Percentiles rank a stretch among this genome's conserved stretches.
Evolutionary conservation across 306 rosid genomes (phyloP).

Genomic region (Benincasa hispida): DNA sequence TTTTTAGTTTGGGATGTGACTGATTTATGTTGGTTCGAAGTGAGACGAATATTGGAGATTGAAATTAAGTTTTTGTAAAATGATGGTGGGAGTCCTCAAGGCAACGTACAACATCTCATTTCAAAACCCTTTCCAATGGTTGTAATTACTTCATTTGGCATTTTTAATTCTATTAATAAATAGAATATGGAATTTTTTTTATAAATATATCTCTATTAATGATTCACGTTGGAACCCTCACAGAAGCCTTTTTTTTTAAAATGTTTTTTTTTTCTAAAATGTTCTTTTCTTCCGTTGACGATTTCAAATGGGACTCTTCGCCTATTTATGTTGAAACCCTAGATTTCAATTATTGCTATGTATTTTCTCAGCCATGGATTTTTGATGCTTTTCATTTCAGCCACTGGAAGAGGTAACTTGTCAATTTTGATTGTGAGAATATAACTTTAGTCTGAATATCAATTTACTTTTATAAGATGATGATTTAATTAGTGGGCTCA

Average conservation of each 20-base stretch:
- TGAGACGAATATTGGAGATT: not conserved
- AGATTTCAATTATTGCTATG: not conserved
- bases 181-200: not conserved
- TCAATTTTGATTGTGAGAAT: not conserved
- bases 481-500: constrained; percentile 3
- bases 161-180: not conserved
- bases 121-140: not conserved
- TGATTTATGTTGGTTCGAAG: not conserved
- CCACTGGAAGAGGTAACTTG: constrained; percentile 1
- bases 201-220: not conserved
- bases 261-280: not conserved
- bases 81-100: not conserved
- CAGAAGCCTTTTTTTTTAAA: no score
- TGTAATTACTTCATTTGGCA: not conserved
- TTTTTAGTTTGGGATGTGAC: not conserved
- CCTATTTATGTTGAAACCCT: not conserved
- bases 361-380: not conserved
- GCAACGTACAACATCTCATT: not conserved
- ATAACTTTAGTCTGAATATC: not conserved
- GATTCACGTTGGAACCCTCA: not conserved
- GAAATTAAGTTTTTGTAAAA: not conserved
- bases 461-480: not conserved
- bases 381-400: not conserved
- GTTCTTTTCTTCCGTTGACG: not conserved
- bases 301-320: not conserved